Percentiles rank a stretch among this genome's conserved stretches.
phyloP scores from a whole-genome alignment of 306 rosid species.

The Sicyos baderoa region DNA sequence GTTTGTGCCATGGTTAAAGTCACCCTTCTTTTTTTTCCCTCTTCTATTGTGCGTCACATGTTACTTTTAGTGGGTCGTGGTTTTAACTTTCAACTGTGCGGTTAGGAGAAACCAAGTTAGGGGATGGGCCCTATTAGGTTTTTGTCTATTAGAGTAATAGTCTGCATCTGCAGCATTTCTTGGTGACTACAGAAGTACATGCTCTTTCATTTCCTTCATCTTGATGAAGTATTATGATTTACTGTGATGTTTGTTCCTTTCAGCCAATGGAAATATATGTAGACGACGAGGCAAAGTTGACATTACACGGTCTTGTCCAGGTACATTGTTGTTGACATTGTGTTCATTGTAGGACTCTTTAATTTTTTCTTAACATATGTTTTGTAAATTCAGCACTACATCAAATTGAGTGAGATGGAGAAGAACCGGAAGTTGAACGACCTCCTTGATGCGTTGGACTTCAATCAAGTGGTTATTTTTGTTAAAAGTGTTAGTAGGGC shows the following conservation, averaged over 20 bases:
- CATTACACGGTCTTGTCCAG: conserved; percentile 98
- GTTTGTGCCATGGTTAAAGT: conserved; percentile 21
- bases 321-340: conserved; percentile 26
- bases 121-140: conserved; percentile 9
- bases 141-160: conserved; percentile 33
- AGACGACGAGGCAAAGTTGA: conserved; percentile 95
- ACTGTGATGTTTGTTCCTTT: conserved; percentile 86
- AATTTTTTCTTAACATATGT: background rate
- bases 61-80: background rate
- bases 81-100: conserved; percentile 13
- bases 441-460: conserved; percentile 95
- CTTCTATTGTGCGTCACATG: conserved; percentile 17
- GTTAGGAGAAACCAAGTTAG: conserved; percentile 13
- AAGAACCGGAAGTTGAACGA: conserved; percentile 94
- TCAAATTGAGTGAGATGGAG: conserved; percentile 89
- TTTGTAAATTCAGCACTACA: conserved; percentile 73
- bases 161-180: conserved; percentile 41
- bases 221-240: conserved; percentile 85
- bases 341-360: background rate
- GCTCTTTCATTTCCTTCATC: conserved; percentile 84
- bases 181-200: conserved; percentile 42
- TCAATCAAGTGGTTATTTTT: conserved; percentile 92
- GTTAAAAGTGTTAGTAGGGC: conserved; percentile 97
- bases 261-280: conserved; percentile 99
- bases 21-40: background rate